These are phyloP conservation scores for Elsinoe fawcettii DNA, from an alignment of 2,329 filamentous ascomycete species.

Conservation along the genomic window DNA sequence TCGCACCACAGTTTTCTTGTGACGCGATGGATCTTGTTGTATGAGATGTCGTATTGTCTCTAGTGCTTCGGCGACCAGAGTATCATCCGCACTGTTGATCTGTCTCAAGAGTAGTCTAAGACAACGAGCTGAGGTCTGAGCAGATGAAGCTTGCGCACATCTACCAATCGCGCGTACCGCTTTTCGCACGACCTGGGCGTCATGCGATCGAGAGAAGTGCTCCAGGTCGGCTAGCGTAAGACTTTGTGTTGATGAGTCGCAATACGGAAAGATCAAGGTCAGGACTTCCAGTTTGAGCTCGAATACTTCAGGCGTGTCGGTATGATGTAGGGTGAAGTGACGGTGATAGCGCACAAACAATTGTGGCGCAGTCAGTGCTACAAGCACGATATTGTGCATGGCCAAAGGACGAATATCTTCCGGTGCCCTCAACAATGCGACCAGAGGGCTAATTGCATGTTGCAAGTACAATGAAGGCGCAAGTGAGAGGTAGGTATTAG, in stretches of 20 bases:
- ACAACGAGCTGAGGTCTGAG: slow-evolving; percentile 65
- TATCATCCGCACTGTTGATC: slow-evolving; percentile 79
- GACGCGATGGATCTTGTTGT: slow-evolving; percentile 74
- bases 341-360: slow-evolving; percentile 83
- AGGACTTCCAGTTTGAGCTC: slow-evolving; percentile 85
- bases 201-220: slow-evolving; percentile 72
- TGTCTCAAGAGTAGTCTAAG: slow-evolving; percentile 76
- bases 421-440: slow-evolving; percentile 75
- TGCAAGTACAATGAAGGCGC: slow-evolving; percentile 71
- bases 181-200: slow-evolving; percentile 74
- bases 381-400: slow-evolving; percentile 90
- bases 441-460: slow-evolving; percentile 69
- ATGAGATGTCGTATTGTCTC: slow-evolving; percentile 95
- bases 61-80: slow-evolving; percentile 81
- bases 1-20: slow-evolving; percentile 77
- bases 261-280: slow-evolving; percentile 82
- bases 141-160: slow-evolving; percentile 70
- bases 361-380: slow-evolving; percentile 66
- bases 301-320: slow-evolving; percentile 76
- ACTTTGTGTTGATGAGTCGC: slow-evolving; percentile 66
- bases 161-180: slow-evolving; percentile 88
- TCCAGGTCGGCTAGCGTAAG: slow-evolving; percentile 88
- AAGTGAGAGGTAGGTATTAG: slow-evolving; percentile 75
- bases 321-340: slow-evolving; percentile 79
- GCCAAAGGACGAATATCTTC: slow-evolving; percentile 85